Conservation (phyloP, 139 green algal species). For the Desmodesmus armatus region DNA sequence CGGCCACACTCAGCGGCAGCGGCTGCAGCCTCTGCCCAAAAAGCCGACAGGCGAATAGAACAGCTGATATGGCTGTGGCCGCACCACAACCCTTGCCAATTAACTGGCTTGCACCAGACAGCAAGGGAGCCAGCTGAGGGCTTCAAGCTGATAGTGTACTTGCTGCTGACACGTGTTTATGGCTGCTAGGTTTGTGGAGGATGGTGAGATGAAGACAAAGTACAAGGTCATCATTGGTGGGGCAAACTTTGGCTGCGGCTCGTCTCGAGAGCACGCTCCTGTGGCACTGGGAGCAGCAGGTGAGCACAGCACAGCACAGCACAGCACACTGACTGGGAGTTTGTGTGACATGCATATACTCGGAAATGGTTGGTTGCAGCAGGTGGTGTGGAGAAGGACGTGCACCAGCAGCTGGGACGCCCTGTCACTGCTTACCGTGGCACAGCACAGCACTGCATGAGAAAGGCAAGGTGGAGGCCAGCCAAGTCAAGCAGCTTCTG, state of each 20-base stretch:
- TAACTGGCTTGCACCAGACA: neutral
- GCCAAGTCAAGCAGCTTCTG: no score
- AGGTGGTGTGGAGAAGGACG: neutral
- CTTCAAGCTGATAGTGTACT: neutral
- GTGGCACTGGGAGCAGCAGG: conserved; percentile 90
- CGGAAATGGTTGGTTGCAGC: neutral
- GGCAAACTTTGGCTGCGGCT: conserved; percentile 96
- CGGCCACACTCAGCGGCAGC: no score
- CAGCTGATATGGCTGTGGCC: no score
- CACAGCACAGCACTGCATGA: no score
- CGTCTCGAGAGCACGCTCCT: conserved; percentile 93
- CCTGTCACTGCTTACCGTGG: no score
- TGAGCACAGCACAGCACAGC: no score
- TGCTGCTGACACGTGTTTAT: neutral
- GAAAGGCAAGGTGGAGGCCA: no score
- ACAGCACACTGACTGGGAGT: no score
- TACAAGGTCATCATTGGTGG: conserved; percentile 94
- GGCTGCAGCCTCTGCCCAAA: no score
- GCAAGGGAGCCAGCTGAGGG: no score
- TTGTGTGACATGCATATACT: neutral
- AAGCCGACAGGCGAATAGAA: no score
- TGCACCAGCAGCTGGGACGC: no score
- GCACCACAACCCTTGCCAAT: neutral
- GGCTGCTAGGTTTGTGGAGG: conserved; percentile 70
- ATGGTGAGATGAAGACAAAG: conserved; percentile 92